Percentiles rank a stretch among this genome's conserved stretches.
phyloP scores from a whole-genome alignment of 192 early-diverging fungal species.

The Geosiphon pyriformis region DNA sequence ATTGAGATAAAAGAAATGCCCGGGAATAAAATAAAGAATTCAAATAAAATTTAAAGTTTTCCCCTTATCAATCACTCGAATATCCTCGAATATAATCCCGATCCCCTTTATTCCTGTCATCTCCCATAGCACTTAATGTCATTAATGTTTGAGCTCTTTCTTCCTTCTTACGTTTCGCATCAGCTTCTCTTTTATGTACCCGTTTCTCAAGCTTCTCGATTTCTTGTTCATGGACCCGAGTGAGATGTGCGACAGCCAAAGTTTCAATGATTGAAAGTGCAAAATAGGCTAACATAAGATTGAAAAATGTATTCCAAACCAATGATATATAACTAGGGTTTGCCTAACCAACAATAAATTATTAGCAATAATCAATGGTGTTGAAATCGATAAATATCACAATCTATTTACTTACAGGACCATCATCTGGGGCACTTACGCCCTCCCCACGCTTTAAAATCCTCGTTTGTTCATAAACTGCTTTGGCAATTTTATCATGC shows the following conservation, averaged over 20 bases:
- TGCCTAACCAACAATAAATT: slow-evolving; percentile 5
- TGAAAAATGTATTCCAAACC: slow-evolving; percentile 76
- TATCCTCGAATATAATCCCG: background rate
- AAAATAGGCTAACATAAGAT: slow-evolving; percentile 83
- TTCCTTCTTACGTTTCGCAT: background rate
- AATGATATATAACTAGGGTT: slow-evolving; percentile 50
- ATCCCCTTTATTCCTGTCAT: background rate
- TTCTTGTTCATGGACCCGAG: slow-evolving; percentile 44
- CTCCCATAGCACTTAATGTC: background rate
- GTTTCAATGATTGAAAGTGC: slow-evolving; percentile 76
- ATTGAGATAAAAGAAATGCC: too few species aligned
- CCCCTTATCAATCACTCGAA: background rate
- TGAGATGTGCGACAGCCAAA: slow-evolving; percentile 70
- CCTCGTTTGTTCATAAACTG: slow-evolving; percentile 45
- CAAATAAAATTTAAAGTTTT: too few species aligned
- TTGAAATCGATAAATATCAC: slow-evolving; percentile 15
- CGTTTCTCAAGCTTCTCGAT: slow-evolving; percentile 33
- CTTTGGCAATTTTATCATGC: slow-evolving; percentile 49
- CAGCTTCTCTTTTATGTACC: slow-evolving; percentile 7
- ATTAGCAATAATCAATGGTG: too few species aligned
- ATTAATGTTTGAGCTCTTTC: background rate
- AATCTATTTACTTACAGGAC: slow-evolving; percentile 9
- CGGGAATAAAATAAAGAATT: too few species aligned
- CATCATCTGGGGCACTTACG: slow-evolving; percentile 14
- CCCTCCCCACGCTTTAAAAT: slow-evolving; percentile 27